Conservation (phyloP, 2,329 filamentous ascomycete genomes). For the Stemphylium beticola region DNA sequence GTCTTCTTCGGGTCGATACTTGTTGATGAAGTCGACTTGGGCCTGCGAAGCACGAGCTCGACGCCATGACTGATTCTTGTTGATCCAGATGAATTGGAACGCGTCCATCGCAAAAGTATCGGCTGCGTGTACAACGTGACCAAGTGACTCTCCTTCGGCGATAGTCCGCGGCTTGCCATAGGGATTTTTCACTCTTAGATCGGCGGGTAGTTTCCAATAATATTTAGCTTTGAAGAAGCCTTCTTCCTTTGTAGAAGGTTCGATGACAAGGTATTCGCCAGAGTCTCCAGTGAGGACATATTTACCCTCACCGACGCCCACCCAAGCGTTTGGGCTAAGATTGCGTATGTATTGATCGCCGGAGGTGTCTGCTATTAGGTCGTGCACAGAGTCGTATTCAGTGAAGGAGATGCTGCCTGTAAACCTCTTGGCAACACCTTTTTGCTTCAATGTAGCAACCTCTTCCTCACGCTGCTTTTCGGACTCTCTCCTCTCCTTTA, state of each 20-base stretch:
- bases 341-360: slow-evolving; percentile 78
- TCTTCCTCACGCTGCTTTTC: slow-evolving; percentile 53
- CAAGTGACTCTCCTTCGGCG: slow-evolving; percentile 68
- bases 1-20: slow-evolving; percentile 62
- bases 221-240: slow-evolving; percentile 50
- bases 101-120: slow-evolving; percentile 77
- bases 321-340: slow-evolving; percentile 81
- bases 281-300: slow-evolving; percentile 72
- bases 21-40: slow-evolving; percentile 74
- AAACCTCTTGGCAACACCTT: slow-evolving; percentile 26
- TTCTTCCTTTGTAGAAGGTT: slow-evolving; percentile 51
- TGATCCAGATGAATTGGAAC: slow-evolving; percentile 73
- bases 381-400: slow-evolving; percentile 90
- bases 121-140: slow-evolving; percentile 79
- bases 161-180: slow-evolving; percentile 74
- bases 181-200: slow-evolving; percentile 55
- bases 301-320: slow-evolving; percentile 71
- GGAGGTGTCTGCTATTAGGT: slow-evolving; percentile 82
- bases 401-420: slow-evolving; percentile 73
- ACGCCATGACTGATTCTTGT: slow-evolving; percentile 73
- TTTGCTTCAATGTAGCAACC: slow-evolving; percentile 72
- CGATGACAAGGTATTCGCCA: slow-evolving; percentile 65
- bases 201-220: slow-evolving; percentile 49
- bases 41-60: slow-evolving; percentile 63
- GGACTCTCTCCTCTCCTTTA: slow-evolving; percentile 58